These are phyloP conservation scores for Candida boidinii DNA, from an alignment of 805 yeast species.

Conservation along the genomic window DNA sequence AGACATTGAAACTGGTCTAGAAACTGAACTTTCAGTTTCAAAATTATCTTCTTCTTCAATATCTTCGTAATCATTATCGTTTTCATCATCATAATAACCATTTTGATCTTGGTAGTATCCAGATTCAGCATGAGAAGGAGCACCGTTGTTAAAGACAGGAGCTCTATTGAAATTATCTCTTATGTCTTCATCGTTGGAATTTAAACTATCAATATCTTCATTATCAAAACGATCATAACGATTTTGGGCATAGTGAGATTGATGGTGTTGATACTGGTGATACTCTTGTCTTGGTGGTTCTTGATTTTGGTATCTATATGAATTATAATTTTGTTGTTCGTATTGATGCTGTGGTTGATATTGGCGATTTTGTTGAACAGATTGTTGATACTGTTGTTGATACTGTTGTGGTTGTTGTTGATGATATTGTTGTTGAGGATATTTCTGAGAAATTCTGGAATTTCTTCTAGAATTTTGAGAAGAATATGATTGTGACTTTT, in stretches of 20 bases:
- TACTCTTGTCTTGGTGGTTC: background rate
- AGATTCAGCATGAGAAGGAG: too few relatives aligned
- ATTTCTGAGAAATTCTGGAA: too few relatives aligned
- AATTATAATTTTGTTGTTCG: conserved; percentile 2
- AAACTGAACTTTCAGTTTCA: background rate
- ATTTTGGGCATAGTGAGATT: background rate
- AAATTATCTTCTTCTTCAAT: conserved; percentile 6
- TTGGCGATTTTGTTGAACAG: conserved; percentile 5
- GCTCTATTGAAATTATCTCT: background rate
- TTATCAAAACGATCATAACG: background rate
- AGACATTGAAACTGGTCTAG: conserved; percentile 39
- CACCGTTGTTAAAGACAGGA: too few relatives aligned
- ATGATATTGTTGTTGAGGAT: conserved; percentile 7
- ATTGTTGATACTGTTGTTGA: conserved; percentile 7
- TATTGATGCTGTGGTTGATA: conserved; percentile 8
- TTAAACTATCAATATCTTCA: conserved; percentile 3
- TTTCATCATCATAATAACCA: conserved; percentile 4
- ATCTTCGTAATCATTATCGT: conserved; percentile 1
- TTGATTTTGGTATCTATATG: too few relatives aligned
- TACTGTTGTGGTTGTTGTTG: conserved; percentile 8
- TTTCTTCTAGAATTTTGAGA: too few relatives aligned
- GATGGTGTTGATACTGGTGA: background rate
- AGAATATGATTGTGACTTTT: too few relatives aligned
- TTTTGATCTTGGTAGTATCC: too few relatives aligned
- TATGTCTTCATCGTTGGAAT: conserved; percentile 2